phyloP scores from a whole-genome alignment of 768 basidiomycete genomes.

The Mycena pura region DNA sequence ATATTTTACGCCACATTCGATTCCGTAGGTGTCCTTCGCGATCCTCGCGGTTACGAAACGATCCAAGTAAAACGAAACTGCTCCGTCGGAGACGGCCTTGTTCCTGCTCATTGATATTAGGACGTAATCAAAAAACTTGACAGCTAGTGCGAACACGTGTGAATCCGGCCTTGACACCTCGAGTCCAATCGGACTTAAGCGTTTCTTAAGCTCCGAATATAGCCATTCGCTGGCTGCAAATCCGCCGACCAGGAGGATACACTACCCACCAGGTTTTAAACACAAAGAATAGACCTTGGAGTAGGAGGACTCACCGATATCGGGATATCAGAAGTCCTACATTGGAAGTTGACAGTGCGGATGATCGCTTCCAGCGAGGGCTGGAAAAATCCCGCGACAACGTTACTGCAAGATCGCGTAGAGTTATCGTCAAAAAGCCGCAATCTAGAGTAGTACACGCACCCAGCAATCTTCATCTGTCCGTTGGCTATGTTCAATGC shows the following conservation, averaged over 20 bases:
- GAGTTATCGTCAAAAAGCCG: background rate
- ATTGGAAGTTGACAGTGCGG: conserved; percentile 38
- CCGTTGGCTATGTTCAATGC: conserved; percentile 51
- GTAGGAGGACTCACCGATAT: conserved; percentile 36
- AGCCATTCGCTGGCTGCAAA: conserved; percentile 66
- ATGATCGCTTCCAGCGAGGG: conserved; percentile 46
- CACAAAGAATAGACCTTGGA: background rate
- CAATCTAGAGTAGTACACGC: too few species aligned
- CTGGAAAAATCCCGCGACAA: conserved; percentile 46
- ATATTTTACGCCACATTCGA: background rate
- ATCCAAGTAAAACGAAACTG: conserved; percentile 20
- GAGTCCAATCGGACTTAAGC: conserved; percentile 46
- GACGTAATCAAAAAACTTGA: background rate
- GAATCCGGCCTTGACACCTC: conserved; percentile 57
- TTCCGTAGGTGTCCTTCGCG: conserved; percentile 18
- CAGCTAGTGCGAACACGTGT: conserved; percentile 51
- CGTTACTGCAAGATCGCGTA: conserved; percentile 30
- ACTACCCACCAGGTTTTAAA: conserved; percentile 35
- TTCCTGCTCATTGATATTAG: background rate
- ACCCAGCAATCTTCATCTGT: conserved; percentile 51
- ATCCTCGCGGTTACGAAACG: conserved; percentile 16
- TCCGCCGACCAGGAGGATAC: conserved; percentile 61
- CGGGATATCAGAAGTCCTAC: conserved; percentile 31
- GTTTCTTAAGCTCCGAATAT: conserved; percentile 47
- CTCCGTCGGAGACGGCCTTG: conserved; percentile 22